Evolutionary conservation across 495 filamentous ascomycete genomes (phyloP).

Genomic region (Talaromyces wortmannii): DNA sequence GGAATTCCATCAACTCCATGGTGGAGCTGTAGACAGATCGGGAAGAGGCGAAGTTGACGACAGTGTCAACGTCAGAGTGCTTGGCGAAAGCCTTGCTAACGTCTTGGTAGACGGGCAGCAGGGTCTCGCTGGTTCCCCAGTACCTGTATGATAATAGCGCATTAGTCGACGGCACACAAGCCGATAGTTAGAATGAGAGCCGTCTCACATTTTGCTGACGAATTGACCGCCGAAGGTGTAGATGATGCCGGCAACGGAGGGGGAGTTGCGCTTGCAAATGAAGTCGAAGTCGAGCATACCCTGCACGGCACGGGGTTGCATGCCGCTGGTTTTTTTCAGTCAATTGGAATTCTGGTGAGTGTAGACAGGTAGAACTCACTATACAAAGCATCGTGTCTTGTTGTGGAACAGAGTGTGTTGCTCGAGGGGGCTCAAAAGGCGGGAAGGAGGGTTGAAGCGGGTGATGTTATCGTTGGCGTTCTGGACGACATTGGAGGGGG

Average conservation of each 20-base stretch:
- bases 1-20: slow-evolving; percentile 95
- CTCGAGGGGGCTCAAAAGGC: slow-evolving; percentile 79
- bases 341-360: slow-evolving; percentile 2
- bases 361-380: slow-evolving; percentile 46
- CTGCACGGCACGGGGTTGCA: slow-evolving; percentile 96
- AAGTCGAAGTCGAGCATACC: slow-evolving; percentile 99
- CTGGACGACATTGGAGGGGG: slow-evolving; percentile 35
- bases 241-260: slow-evolving; percentile 98
- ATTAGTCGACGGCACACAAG: background rate
- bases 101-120: slow-evolving; percentile 96
- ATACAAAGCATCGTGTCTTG: slow-evolving; percentile 99
- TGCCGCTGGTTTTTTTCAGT: slow-evolving; percentile 48
- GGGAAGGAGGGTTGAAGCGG: slow-evolving; percentile 88
- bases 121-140: slow-evolving; percentile 99
- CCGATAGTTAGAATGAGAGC: background rate
- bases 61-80: slow-evolving; percentile 92
- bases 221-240: slow-evolving; percentile 99
- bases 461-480: slow-evolving; percentile 98
- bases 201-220: slow-evolving; percentile 91
- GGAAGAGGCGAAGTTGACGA: slow-evolving; percentile 99
- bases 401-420: slow-evolving; percentile 89
- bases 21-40: slow-evolving; percentile 97
- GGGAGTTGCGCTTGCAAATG: slow-evolving; percentile 97
- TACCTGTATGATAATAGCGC: slow-evolving; percentile 44
- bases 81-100: slow-evolving; percentile 92